Base-by-base conservation (phyloP, 371 early-diverging fungal genomes). In the Sporodiniella umbellata region DNA sequence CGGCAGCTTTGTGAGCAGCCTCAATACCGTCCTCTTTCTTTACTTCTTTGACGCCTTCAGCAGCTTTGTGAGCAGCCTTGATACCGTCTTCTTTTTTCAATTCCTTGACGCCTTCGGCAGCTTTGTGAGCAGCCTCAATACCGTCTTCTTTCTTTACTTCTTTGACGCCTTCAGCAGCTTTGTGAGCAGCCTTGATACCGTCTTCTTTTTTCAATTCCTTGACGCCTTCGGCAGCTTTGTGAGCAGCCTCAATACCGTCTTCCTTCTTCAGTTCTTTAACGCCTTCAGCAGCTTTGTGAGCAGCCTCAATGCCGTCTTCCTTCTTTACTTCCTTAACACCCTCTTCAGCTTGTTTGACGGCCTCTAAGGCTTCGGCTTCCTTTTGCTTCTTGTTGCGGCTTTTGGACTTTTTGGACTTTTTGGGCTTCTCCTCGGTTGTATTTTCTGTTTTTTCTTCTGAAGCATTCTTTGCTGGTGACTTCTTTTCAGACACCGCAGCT, bases 401-500 rank as follows among this genome's bases (percentile, higher is more conserved):
- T 23, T 47, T 52, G 31, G 19, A 17, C 11, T 30, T 31, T 31
- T 33, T 31, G 12, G 17, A 8, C 30, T 43, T 43, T 28, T 28
- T 28, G 30, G 30, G 30, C 30, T 28, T 28, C 10, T 28, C 30
- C 10, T 28, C 30, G 8, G n/a, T 17, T 45, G 15, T 22, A 21
- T 44, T 8, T 8, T 26, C 21, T 26, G 24, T 44, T 25, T 15
- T 22, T 18, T n/a, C 14, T 33, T 35, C 14, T n/a, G 35, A 4
- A 22, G 18, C 21, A 22, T 25, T 35, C 23, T 25, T 37, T 38
- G 25, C 25, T 0, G 40, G 15, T 22, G 18, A 22, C 6, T 54
- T 60, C 33, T 56, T 51, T 46, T 43, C 49, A 43, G 56, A 54
- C 33, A 53, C 53, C 26, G 93, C 92, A 33, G 87, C 79, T 67